Evolutionary conservation across 352 stramenopile species (phyloP), one percentile per base, ranked within the genome.

Genomic region (Globisporangium barbulae): DNA sequence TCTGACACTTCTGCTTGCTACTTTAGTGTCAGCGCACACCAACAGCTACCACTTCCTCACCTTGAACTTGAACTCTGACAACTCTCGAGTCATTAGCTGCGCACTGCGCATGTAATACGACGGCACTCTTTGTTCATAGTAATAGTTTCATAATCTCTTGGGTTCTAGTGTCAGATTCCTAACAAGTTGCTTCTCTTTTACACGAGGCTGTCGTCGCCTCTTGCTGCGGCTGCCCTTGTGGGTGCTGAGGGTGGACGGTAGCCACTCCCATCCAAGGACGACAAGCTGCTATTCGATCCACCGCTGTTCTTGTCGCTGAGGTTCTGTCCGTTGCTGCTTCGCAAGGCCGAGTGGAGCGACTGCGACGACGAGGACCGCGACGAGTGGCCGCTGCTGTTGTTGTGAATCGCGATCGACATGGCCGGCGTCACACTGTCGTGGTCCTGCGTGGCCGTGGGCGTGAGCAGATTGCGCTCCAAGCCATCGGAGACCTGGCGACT

Each of bases 381-480:
- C 39, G 33, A 39, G 33, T 39, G 33, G 5, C 33, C 33, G 33
- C 33, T 39, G 33, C 33, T 39, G 48, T 4, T 19, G 48, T 17
- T 55, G 60, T 63, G 59, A 13, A 56, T 68, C 42, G 47, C n/a
- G 58, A 66, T 70, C 17, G 67, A 69, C 49, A 52, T 77, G 65
- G 57, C 69, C 25, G 30, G 61, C 35, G 52, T 33, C 41, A 41
- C 60, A 28, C 50, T 76, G 45, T 56, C 64, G 10, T 39, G 33
- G 8, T 39, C 33, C 5, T 30, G 63, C 21, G 64, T 70, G 1
- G 35, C 44, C 42, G 49, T 67, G 28, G 64, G 72, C 10, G 71
- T 79, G 30, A 88, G 62, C 58, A 89, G 44, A 50, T 79, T 87
- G 22, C 59, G 70, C 49, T 76, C 70, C 8, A 88, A 59, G 17